phyloP scores from a whole-genome alignment of 768 basidiomycete genomes.

The Suillus sp. region DNA sequence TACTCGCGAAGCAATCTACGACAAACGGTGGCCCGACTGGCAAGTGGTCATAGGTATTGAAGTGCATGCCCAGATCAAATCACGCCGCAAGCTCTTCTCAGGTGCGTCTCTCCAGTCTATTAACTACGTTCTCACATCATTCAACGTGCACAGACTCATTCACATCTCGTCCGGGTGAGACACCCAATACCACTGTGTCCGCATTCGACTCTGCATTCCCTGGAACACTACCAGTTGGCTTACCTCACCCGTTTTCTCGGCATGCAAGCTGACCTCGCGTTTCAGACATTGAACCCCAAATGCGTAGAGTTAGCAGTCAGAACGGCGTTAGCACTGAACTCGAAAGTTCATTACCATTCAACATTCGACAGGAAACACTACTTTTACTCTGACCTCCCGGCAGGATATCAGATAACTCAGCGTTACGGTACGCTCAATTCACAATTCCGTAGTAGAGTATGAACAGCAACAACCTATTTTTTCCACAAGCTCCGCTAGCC shows the following conservation, averaged over 20 bases:
- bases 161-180: slow-evolving; percentile 48
- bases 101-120: slow-evolving; percentile 22
- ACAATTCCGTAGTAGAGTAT: not conserved
- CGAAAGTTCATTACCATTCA: slow-evolving; percentile 65
- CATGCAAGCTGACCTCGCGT: slow-evolving; percentile 14
- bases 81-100: slow-evolving; percentile 88
- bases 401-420: slow-evolving; percentile 97
- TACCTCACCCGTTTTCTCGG: slow-evolving; percentile 2
- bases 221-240: slow-evolving; percentile 84
- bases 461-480: not conserved
- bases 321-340: slow-evolving; percentile 76
- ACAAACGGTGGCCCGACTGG: slow-evolving; percentile 79
- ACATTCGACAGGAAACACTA: slow-evolving; percentile 98
- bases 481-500: slow-evolving; percentile 72
- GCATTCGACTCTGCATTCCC: slow-evolving; percentile 89
- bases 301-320: slow-evolving; percentile 81
- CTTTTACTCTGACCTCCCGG: slow-evolving; percentile 92
- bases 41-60: slow-evolving; percentile 91
- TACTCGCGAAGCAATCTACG: slow-evolving; percentile 16
- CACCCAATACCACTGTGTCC: slow-evolving; percentile 74
- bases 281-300: slow-evolving; percentile 59
- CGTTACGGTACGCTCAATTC: slow-evolving; percentile 54
- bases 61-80: slow-evolving; percentile 92
- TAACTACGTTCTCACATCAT: not conserved
- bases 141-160: slow-evolving; percentile 37